Evolutionary conservation across 1,284 basidiomycete species (phyloP), one percentile per base, ranked within the genome.

Genomic region (Agaricales sp.): DNA sequence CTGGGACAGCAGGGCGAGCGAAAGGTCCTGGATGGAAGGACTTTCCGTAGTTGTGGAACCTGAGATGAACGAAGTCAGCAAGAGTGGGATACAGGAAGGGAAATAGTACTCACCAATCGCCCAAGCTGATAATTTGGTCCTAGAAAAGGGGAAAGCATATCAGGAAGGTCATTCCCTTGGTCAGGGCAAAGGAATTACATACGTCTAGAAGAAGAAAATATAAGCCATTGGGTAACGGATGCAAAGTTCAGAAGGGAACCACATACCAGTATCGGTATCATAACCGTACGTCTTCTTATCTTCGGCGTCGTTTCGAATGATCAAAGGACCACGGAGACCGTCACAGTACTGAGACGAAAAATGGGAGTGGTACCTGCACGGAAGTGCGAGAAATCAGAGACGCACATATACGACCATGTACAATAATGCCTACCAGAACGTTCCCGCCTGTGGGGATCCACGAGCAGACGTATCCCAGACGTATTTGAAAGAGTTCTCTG

Each of bases 281-380:
- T 46, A 58, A 43, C 41, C 14, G 2, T 18, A 51, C 13, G 16
- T 20, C 23, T 51, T 25, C n/a, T 50, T 50, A 26, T 53, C 52
- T 1, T 48, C n/a, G 4, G 45, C 39, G 45, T 53, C 52, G 46
- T 53, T 48, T 20, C 39, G 6, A 19, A 53, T 43, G 12, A 53
- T 46, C 39, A 53, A n/a, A 6, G 52, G 46, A 19, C 52, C 52
- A 4, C 50, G 35, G 21, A 53, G 39, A 13, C 44, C 44, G 23
- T 45, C 44, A 18, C 44, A 45, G 24, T 45, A 45, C 44, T 45
- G 44, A 11, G 44, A 52, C 63, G 64, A 64, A 48, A 64, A 66
- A 54, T 74, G 72, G 2, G 69, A 71, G 51, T 73, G 72, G 48
- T 72, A 75, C 70, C 70, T 61, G 51, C 53, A 62, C 4, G 59